Base-by-base conservation (phyloP, 2,329 filamentous ascomycete species). In the Alternaria gansuensis region DNA sequence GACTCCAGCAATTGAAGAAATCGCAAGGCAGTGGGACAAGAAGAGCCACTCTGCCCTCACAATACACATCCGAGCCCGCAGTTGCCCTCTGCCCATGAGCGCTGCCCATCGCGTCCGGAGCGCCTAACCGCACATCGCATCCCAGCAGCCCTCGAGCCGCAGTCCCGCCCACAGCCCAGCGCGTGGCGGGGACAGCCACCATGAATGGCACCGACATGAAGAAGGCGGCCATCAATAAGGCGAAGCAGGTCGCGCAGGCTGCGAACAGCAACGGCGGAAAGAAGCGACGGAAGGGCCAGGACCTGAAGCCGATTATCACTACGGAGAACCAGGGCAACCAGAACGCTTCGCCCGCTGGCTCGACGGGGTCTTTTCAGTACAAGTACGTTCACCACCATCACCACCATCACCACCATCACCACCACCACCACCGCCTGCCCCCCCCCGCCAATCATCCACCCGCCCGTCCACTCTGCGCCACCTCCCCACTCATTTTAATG, bases 271-370 rank as follows among this genome's bases (percentile, higher is more conserved):
- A 82, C 75, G 82, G 81, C 70, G 83, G 81, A 64, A 91, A 90
- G 83, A 92, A 92, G 83, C 85, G 88, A 73, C 88, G 89, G 82
- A 92, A 92, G 83, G 87, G 89, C 40, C 84, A 84, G 53, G 81
- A 83, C 64, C 80, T 91, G 67, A 90, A 91, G 80, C 90, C 90
- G 70, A 91, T 92, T 73, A 89, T 92, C 78, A 92, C 89, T 39
- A 90, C 85, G 59, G 88, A 91, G 70, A 71, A 81, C 77, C 77
- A 82, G 79, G 73, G 77, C 71, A 64, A 66, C 71, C 80, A 79
- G 77, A 72, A 82, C 65, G 69, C 78, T 76, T 78, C 82, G 65
- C 77, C 78, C 51, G 54, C 52, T 11, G 72, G 72, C 23, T 75
- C 73, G 41, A 72, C 72, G 50, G 68, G 67, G 57, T 71, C 71